phyloP scores from a whole-genome alignment of 2,329 filamentous ascomycete species.

The Grosmannia clavigera region DNA sequence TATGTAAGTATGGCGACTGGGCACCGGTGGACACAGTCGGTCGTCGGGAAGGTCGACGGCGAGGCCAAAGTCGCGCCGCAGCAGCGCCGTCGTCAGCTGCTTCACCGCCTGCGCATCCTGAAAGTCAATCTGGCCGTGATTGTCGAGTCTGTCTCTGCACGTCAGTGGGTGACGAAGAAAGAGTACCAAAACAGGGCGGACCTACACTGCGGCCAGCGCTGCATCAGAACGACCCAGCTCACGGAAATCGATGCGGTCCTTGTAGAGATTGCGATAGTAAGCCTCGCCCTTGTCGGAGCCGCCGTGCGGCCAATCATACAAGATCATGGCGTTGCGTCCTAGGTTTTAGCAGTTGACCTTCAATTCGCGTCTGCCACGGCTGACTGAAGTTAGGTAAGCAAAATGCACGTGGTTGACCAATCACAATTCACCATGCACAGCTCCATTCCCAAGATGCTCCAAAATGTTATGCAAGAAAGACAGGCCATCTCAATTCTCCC shows the following conservation, averaged over 20 bases:
- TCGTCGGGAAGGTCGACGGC: slow-evolving; percentile 59
- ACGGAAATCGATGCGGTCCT: slow-evolving; percentile 29
- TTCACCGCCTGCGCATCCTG: slow-evolving; percentile 62
- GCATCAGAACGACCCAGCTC: slow-evolving; percentile 27
- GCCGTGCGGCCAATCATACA: not conserved
- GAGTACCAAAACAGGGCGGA: not conserved
- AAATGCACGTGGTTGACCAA: not conserved
- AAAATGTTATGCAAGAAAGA: not conserved
- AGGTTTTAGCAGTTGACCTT: not conserved
- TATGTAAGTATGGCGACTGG: slow-evolving; percentile 74
- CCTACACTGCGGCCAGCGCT: slow-evolving; percentile 29
- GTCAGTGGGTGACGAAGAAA: not conserved
- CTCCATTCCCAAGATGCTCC: not conserved
- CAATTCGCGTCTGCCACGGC: not conserved
- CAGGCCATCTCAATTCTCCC: not conserved
- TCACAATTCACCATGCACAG: not conserved
- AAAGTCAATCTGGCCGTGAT: slow-evolving; percentile 57
- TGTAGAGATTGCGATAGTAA: slow-evolving; percentile 28
- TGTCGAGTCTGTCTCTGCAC: slow-evolving; percentile 22
- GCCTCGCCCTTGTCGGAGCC: slow-evolving; percentile 7
- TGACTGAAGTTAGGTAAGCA: not conserved
- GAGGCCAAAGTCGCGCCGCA: slow-evolving; percentile 65
- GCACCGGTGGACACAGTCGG: slow-evolving; percentile 75
- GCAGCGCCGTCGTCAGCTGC: slow-evolving; percentile 69
- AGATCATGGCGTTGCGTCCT: slow-evolving; percentile 12